A percentile compares a stretch with the other conserved stretches of the same genome.
Conservation (phyloP, 768 basidiomycete genomes). For the Lanmaoa rubissima region DNA sequence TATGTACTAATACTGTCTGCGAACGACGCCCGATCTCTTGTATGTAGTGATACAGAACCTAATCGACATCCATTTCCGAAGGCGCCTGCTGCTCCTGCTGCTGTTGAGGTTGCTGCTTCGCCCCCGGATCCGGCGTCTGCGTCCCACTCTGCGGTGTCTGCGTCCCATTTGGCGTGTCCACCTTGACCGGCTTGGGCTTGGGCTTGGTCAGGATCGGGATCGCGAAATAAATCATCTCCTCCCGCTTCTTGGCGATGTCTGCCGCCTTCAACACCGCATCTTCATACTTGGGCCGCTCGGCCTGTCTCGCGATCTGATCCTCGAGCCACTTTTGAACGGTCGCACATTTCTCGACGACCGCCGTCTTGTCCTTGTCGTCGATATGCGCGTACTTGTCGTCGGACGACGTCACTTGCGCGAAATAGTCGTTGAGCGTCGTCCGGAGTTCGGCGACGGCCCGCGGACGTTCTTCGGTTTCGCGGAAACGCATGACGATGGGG, state of each 20-base stretch:
- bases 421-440: slow-evolving; percentile 85
- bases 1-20: not conserved
- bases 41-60: slow-evolving; percentile 22
- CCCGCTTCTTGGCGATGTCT: slow-evolving; percentile 88
- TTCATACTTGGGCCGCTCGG: slow-evolving; percentile 85
- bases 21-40: not conserved
- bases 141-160: slow-evolving; percentile 71
- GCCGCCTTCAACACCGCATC: slow-evolving; percentile 78
- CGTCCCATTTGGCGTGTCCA: slow-evolving; percentile 49
- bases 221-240: slow-evolving; percentile 89
- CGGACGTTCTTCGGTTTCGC: slow-evolving; percentile 80
- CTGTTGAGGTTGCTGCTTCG: slow-evolving; percentile 30
- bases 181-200: slow-evolving; percentile 82
- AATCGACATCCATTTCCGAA: slow-evolving; percentile 85
- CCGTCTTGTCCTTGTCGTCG: slow-evolving; percentile 81
- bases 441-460: slow-evolving; percentile 72
- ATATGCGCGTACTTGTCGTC: slow-evolving; percentile 93
- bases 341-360: slow-evolving; percentile 85
- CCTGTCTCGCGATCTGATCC: slow-evolving; percentile 84
- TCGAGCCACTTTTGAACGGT: slow-evolving; percentile 94
- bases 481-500: slow-evolving; percentile 80
- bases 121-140: slow-evolving; percentile 52
- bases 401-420: slow-evolving; percentile 73
- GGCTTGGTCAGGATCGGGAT: slow-evolving; percentile 88
- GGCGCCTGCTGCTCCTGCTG: slow-evolving; percentile 41